Evolutionary conservation across 768 basidiomycete species (phyloP), one percentile per base, ranked within the genome.

Genomic region (Cystofilobasidium capitatum): DNA sequence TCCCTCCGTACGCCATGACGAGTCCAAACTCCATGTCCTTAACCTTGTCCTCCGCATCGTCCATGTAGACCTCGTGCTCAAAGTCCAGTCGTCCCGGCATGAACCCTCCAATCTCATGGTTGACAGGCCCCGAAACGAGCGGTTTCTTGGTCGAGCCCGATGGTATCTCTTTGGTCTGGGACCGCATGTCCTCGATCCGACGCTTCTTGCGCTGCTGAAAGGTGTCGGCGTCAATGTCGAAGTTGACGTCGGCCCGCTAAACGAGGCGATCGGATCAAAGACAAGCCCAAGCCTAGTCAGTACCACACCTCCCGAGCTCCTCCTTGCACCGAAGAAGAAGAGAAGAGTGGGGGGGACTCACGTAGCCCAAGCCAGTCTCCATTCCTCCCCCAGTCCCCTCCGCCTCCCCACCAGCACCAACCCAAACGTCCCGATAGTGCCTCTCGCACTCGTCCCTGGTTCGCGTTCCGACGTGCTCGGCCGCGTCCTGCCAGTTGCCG

Each of bases 41-140:
- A 71, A 97, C 87, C 2, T 90, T 78, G 73, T 93, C 87, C 75
- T 99, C 94, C 0, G 94, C 94, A 61, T 99, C 94, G 75, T 99
- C 96, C 74, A 97, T 33, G 44, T 57, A 93, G 6, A 91, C 79
- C 77, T 99, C 94, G 72, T 93, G 92, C 75, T 99, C 94, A 75
- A 99, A 99, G 77, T 99, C 94, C 40, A 99, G 82, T n/a, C 94
- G 86, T 20, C 94, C 94, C 12, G 94, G 94, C 74, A 99, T 86
- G 79, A 87, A 98, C 0, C 87, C 88, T 20, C 87, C 85, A 45
- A 98, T 83, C 78, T 99, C 94, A 76, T 97, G 94, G 20, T 79
- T 78, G 14, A 85, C 90, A 3, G 94, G 94, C 0, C 87, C 85
- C 8, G 94, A 98, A 8, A 88, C 89, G 5, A 92, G 88, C 2